Evolutionary conservation across 768 basidiomycete species (phyloP).

Genomic region (Pleurotus tuber-regium): DNA sequence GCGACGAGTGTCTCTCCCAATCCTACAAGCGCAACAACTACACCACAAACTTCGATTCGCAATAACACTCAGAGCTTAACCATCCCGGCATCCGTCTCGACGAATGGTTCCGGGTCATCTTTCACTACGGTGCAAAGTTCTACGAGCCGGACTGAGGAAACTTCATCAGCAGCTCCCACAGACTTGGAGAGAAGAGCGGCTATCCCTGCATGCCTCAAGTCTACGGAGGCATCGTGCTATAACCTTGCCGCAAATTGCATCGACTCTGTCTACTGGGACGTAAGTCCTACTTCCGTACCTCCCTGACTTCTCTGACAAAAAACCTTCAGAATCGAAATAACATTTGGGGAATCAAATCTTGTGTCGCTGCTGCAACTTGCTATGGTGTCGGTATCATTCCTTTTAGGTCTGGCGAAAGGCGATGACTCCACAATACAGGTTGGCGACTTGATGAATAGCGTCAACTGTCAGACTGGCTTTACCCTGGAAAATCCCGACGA

Average conservation of each 20-base stretch:
- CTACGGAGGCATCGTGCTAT: conserved; percentile 11
- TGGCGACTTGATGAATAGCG: conserved; percentile 14
- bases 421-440: not conserved
- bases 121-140: too few relatives aligned
- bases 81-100: not conserved
- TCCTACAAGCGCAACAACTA: not conserved
- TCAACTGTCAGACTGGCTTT: conserved; percentile 16
- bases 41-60: not conserved
- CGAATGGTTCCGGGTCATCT: not conserved
- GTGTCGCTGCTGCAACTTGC: conserved; percentile 17
- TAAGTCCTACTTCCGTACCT: not conserved
- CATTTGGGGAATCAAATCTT: conserved; percentile 13
- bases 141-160: too few relatives aligned
- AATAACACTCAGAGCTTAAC: not conserved
- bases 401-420: not conserved
- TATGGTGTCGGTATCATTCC: conserved; percentile 10
- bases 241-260: conserved; percentile 15
- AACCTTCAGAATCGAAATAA: conserved; percentile 7
- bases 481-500: conserved; percentile 5
- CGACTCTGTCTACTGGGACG: conserved; percentile 5
- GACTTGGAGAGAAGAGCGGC: conserved; percentile 10
- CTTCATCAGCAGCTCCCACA: not conserved
- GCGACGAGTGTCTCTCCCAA: not conserved
- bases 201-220: conserved; percentile 12
- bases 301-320: not conserved